Conservation (phyloP, 1,284 basidiomycete genomes). For the Austroboletus niveus region DNA sequence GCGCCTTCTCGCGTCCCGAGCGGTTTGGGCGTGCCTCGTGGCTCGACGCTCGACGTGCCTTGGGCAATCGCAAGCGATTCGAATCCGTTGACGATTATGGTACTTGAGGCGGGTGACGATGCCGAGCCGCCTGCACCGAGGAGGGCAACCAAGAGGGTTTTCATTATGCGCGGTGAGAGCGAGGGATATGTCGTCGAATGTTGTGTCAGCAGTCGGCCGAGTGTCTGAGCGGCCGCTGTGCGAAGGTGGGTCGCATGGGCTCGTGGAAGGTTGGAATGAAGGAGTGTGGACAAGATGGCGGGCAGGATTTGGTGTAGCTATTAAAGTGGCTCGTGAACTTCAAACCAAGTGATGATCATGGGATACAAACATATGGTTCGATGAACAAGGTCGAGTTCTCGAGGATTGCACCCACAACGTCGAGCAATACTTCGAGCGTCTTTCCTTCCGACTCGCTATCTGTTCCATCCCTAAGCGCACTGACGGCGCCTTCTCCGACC, state of each 20-base stretch:
- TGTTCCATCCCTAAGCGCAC: constrained; percentile 56
- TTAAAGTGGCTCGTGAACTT: not conserved
- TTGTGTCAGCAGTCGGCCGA: constrained; percentile 75
- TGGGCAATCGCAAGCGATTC: constrained; percentile 25
- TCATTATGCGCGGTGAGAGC: constrained; percentile 85
- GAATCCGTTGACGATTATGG: constrained; percentile 27
- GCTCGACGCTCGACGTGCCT: constrained; percentile 15
- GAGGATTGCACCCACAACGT: constrained; percentile 79
- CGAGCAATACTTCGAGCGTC: constrained; percentile 75
- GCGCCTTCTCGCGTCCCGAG: constrained; percentile 83
- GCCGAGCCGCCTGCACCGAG: constrained; percentile 36
- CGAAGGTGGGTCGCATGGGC: constrained; percentile 63
- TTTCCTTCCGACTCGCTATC: constrained; percentile 62
- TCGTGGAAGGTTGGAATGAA: constrained; percentile 78
- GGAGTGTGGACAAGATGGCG: constrained; percentile 85
- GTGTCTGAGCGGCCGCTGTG: constrained; percentile 75
- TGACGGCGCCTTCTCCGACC: constrained; percentile 87
- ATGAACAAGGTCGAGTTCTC: constrained; percentile 90
- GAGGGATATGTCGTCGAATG: constrained; percentile 85
- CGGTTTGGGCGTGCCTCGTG: constrained; percentile 56
- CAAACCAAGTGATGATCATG: not conserved
- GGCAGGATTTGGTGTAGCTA: constrained; percentile 96
- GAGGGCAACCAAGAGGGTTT: constrained; percentile 87
- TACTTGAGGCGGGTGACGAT: constrained; percentile 8
- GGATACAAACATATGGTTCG: constrained; percentile 85